Evolutionary conservation across 768 basidiomycete species (phyloP).

Genomic region (Rhizopogon sp.): DNA sequence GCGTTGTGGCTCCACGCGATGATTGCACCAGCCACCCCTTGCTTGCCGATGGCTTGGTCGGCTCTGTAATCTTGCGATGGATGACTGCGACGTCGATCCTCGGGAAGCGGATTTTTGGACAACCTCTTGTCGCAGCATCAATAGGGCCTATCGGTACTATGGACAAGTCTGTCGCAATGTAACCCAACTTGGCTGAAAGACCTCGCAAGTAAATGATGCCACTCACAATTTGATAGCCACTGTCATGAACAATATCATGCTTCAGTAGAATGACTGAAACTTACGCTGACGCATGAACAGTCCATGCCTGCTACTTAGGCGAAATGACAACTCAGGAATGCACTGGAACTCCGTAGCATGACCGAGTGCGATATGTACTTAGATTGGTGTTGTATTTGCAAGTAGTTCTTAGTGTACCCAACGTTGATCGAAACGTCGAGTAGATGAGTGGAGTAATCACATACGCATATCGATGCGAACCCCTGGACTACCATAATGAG

Average conservation of each 20-base stretch:
- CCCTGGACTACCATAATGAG: not conserved
- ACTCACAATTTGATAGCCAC: not conserved
- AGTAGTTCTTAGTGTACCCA: not conserved
- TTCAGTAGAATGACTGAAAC: not conserved
- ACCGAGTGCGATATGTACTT: not conserved
- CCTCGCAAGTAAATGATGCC: not conserved
- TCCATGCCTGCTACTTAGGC: not conserved
- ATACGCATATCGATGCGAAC: not conserved
- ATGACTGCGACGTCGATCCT: constrained; percentile 68
- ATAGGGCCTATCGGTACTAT: not conserved
- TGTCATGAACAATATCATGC: too few species aligned
- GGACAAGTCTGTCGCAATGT: not conserved
- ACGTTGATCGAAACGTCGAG: not conserved
- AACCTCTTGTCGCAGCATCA: not conserved
- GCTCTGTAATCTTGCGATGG: constrained; percentile 62
- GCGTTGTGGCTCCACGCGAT: constrained; percentile 24
- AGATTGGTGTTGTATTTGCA: not conserved
- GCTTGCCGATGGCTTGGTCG: constrained; percentile 20
- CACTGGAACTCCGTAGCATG: not conserved
- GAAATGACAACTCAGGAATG: not conserved
- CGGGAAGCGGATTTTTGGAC: constrained; percentile 16
- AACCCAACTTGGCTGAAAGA: not conserved
- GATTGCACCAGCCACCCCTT: constrained; percentile 21
- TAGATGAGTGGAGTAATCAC: not conserved
- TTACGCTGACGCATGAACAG: too few species aligned